These are phyloP conservation scores for Tagetes patula DNA, from an alignment of 129 eudicot genomes.

Conservation along the genomic window DNA sequence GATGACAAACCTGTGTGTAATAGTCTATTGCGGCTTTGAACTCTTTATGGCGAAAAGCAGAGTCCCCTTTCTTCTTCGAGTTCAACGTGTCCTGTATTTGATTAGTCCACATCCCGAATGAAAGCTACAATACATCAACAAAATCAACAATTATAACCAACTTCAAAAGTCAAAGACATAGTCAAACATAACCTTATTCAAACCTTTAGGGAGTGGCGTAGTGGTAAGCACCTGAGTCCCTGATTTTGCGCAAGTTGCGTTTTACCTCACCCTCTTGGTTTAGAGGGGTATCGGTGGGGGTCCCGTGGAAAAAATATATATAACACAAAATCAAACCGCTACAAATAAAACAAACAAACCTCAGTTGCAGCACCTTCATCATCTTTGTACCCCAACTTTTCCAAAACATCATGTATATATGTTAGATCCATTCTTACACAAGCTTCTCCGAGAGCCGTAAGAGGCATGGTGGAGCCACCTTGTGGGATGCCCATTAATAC, in stretches of 20 bases:
- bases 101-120: slow-evolving; percentile 96
- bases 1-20: slow-evolving; percentile 59
- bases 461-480: slow-evolving; percentile 52
- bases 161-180: slow-evolving; percentile 18
- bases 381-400: slow-evolving; percentile 84
- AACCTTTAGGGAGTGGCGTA: neutral
- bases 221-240: neutral
- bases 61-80: slow-evolving; percentile 93
- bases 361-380: slow-evolving; percentile 97
- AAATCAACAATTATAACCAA: neutral
- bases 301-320: neutral
- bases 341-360: slow-evolving; percentile 51
- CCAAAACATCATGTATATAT: slow-evolving; percentile 76
- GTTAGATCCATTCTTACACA: slow-evolving; percentile 87
- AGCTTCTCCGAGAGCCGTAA: slow-evolving; percentile 92
- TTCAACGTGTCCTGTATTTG: slow-evolving; percentile 89
- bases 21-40: slow-evolving; percentile 72
- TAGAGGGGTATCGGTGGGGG: neutral
- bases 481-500: slow-evolving; percentile 79
- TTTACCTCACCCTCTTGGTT: no score
- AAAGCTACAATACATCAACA: slow-evolving; percentile 52
- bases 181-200: slow-evolving; percentile 1
- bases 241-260: no score
- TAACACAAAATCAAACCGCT: neutral
- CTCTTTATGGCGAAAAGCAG: slow-evolving; percentile 86